These are phyloP conservation scores for Forsythia viridissima DNA, from an alignment of 257 asterid species.

Conservation along the genomic window DNA sequence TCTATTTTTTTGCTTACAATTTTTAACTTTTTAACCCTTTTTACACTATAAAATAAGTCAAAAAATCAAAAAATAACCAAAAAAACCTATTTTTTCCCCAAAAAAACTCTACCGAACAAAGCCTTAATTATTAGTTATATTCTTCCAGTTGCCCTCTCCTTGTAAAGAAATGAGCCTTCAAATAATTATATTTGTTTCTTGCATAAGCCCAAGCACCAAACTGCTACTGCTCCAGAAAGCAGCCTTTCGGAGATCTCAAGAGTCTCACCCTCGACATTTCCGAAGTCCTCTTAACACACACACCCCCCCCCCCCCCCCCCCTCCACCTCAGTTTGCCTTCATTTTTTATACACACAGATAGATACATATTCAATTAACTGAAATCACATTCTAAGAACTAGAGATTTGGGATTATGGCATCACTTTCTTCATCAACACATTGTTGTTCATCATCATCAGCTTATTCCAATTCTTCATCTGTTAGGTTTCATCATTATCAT, in stretches of 20 bases:
- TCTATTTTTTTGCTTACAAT: too few relatives aligned
- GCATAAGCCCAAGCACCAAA: not conserved
- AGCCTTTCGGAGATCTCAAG: conserved; percentile 92
- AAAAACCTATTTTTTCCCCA: too few relatives aligned
- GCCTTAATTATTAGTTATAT: too few relatives aligned
- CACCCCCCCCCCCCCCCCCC: too few relatives aligned
- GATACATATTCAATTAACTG: not conserved
- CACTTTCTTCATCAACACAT: conserved; percentile 54
- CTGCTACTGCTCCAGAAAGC: conserved; percentile 15
- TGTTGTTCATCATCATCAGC: conserved; percentile 54
- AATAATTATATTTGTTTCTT: not conserved
- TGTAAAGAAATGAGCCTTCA: not conserved
- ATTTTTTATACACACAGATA: not conserved
- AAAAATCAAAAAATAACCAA: too few relatives aligned
- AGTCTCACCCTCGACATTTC: conserved; percentile 61
- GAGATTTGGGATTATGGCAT: conserved; percentile 45
- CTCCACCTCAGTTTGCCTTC: not conserved
- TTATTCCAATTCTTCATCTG: conserved; percentile 43
- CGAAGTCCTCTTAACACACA: conserved; percentile 29
- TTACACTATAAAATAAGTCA: too few relatives aligned
- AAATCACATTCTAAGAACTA: not conserved
- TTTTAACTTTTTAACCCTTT: too few relatives aligned
- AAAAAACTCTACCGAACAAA: too few relatives aligned
- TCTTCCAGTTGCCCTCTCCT: not conserved
- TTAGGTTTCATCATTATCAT: conserved; percentile 33